Conservation (phyloP, 768 basidiomycete genomes). For the Pisolithus orientalis region DNA sequence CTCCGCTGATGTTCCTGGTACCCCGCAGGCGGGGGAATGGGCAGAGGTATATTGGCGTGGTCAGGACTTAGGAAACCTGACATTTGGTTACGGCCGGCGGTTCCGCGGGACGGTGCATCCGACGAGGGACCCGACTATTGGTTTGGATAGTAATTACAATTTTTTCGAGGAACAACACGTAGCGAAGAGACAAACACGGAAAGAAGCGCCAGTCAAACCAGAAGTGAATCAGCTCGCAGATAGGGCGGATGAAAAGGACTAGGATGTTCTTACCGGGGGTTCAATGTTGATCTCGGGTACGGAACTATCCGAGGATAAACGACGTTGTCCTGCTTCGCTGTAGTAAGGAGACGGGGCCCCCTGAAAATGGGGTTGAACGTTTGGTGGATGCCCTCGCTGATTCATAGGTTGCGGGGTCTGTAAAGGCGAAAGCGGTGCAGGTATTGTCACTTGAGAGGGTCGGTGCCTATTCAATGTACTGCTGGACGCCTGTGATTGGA, state of each 20-base stretch:
- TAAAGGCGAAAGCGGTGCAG: constrained; percentile 23
- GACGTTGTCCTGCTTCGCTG: constrained; percentile 12
- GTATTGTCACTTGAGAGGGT: constrained; percentile 16
- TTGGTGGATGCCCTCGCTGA: constrained; percentile 12
- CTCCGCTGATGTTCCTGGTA: not conserved
- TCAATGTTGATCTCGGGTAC: constrained; percentile 28
- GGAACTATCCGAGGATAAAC: constrained; percentile 27
- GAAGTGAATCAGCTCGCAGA: not conserved
- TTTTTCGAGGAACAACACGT: not conserved
- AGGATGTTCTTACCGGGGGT: constrained; percentile 18
- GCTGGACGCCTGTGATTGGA: constrained; percentile 10
- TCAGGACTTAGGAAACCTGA: constrained; percentile 25
- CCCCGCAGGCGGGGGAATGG: constrained; percentile 14
- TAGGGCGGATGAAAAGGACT: constrained; percentile 1
- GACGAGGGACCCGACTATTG: constrained; percentile 26
- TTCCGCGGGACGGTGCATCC: constrained; percentile 27
- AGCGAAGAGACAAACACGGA: not conserved
- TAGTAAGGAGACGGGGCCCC: constrained; percentile 14
- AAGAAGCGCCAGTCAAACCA: no score
- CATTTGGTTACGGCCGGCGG: not conserved
- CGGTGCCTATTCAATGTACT: constrained; percentile 10
- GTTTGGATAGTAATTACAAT: constrained; percentile 8
- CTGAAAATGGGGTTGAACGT: constrained; percentile 18
- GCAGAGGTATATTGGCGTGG: constrained; percentile 24
- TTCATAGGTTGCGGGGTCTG: constrained; percentile 9